phyloP scores from a whole-genome alignment of 805 yeast species.

The Isabelozyma gotoi region DNA sequence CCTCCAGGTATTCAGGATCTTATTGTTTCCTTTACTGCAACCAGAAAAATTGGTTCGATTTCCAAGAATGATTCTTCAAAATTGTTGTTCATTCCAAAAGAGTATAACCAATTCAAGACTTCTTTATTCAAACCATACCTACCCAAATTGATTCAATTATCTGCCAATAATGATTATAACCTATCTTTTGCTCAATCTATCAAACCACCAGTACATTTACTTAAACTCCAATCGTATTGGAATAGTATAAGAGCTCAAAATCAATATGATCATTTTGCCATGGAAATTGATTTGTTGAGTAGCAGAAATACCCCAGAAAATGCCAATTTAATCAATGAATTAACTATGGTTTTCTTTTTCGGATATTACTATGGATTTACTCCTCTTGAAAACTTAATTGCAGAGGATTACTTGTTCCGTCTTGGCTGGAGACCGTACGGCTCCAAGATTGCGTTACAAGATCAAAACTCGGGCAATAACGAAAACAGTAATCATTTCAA shows the following conservation, averaged over 20 bases:
- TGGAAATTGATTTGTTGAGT: conserved; percentile 25
- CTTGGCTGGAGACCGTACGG: conserved; percentile 45
- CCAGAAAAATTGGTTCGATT: conserved; percentile 16
- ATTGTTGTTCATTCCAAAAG: conserved; percentile 19
- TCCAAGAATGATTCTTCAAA: conserved; percentile 15
- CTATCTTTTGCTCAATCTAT: conserved; percentile 5
- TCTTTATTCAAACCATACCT: conserved; percentile 35
- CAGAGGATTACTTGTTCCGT: conserved; percentile 37
- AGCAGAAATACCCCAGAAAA: conserved; percentile 21
- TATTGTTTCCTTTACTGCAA: conserved; percentile 36
- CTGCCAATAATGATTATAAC: background rate
- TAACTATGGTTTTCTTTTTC: conserved; percentile 39
- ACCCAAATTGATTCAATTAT: conserved; percentile 22
- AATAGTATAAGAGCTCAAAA: conserved; percentile 34
- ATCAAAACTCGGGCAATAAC: conserved; percentile 7
- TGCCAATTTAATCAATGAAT: conserved; percentile 27
- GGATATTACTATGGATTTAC: conserved; percentile 44
- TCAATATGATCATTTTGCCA: conserved; percentile 31
- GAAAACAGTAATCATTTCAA: background rate
- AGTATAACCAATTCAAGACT: conserved; percentile 22
- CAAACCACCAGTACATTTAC: conserved; percentile 35
- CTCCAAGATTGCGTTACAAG: conserved; percentile 9
- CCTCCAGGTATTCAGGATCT: conserved; percentile 47
- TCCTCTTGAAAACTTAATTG: conserved; percentile 43
- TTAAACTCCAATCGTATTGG: conserved; percentile 40